Base-by-base conservation (phyloP, 2,329 filamentous ascomycete species). In the Cephalotrichum gorgonifer region DNA sequence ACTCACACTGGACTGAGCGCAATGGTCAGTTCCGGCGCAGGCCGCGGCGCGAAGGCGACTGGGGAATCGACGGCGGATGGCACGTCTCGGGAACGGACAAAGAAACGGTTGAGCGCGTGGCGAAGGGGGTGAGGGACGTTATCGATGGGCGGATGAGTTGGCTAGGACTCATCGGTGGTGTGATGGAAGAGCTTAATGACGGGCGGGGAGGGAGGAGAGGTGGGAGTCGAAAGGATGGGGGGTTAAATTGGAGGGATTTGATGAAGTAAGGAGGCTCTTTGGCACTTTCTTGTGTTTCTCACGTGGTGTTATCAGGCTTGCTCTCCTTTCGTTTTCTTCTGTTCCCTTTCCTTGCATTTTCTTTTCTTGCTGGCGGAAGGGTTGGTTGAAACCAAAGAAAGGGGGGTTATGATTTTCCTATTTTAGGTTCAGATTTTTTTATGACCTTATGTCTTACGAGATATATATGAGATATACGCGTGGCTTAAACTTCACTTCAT, bases 1-100 rank as follows among this genome's bases (percentile, higher is more conserved):
- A 51, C 2, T 23, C 51, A 15, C 52, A 57, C 3, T 63, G 62
- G 64, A 65, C 65, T 1, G 61, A 60, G 3, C 63, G 71, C 3
- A 61, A 54, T 8, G 73, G 72, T 3, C 64, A 69, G 1, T 75
- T 76, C 51, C 63, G 65, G 30, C 68, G 68, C 47, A 56, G 60
- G 43, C 55, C 62, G 6, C 62, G 38, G 39, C 49, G 53, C n/a
- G 51, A 52, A 2, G 63, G 62, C 2, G 67, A 64, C 7, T 64
- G 60, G 58, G 57, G 68, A 12, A 56, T 71, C 15, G 59, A 55
- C 0, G 72, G 72, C 0, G 60, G 64, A 14, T 76, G 73, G 73
- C 65, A 67, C 23, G 60, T 75, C 0, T 64, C 60, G 2, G 70
- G 71, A 6, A 71, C 70, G 0, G 69, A 76, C 23, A 54, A 56